Evolutionary conservation across 805 yeast species (phyloP).

Genomic region (Cyberlindnera petersonii): DNA sequence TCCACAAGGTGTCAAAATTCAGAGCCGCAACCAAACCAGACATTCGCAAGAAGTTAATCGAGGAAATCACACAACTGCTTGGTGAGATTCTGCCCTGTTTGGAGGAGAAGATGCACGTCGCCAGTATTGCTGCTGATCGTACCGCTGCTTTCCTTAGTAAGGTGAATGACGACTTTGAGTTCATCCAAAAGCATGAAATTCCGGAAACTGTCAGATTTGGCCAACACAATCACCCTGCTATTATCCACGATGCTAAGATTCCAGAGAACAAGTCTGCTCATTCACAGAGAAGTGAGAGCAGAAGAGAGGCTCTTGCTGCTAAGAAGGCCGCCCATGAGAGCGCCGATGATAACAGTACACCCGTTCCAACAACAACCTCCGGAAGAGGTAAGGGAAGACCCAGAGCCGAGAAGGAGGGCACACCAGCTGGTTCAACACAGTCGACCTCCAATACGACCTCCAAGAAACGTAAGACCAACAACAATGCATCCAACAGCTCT

Average conservation of each 20-base stretch:
- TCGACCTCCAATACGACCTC: neutral
- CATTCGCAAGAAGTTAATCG: constrained; percentile 27
- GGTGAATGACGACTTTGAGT: constrained; percentile 75
- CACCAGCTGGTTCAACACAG: constrained; percentile 16
- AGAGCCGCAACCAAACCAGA: constrained; percentile 23
- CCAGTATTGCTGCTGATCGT: constrained; percentile 82
- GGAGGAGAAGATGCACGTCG: constrained; percentile 97
- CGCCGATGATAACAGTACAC: constrained; percentile 24
- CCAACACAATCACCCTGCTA: constrained; percentile 86
- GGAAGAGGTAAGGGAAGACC: constrained; percentile 21
- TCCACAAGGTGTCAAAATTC: constrained; percentile 48
- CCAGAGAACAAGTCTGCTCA: constrained; percentile 61
- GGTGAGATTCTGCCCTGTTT: constrained; percentile 83
- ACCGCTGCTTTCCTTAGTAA: constrained; percentile 64
- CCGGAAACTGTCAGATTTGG: constrained; percentile 79
- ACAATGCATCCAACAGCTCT: neutral
- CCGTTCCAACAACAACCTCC: constrained; percentile 10
- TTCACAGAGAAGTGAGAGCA: constrained; percentile 72
- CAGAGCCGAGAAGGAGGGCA: constrained; percentile 23
- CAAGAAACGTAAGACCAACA: constrained; percentile 27
- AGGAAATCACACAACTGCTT: constrained; percentile 38
- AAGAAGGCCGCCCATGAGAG: constrained; percentile 51
- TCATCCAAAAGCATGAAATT: constrained; percentile 72
- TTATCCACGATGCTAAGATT: constrained; percentile 53
- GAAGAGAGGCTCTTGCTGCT: constrained; percentile 93